phyloP scores from a whole-genome alignment of 768 basidiomycete species.

The Tricholoma furcatifolium region DNA sequence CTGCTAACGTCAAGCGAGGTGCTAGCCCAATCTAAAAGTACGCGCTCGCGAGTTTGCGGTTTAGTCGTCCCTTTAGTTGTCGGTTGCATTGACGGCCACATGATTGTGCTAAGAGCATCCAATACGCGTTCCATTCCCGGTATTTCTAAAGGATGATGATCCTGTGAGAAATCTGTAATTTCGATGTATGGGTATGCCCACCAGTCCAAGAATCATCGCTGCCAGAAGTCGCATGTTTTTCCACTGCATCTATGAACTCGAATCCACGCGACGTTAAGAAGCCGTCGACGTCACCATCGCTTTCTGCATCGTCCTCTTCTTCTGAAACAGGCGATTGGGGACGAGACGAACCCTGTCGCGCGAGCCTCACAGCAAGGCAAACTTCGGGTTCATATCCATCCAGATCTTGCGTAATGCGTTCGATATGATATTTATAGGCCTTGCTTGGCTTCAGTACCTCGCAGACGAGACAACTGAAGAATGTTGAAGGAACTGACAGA shows the following conservation, averaged over 20 bases:
- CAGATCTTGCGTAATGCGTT: conserved; percentile 46
- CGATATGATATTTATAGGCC: conserved; percentile 60
- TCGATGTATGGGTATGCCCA: conserved; percentile 18
- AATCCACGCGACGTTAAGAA: conserved; percentile 71
- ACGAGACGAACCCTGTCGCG: conserved; percentile 13
- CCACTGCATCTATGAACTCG: conserved; percentile 68
- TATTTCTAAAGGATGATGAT: conserved; percentile 35
- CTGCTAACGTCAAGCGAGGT: conserved; percentile 35
- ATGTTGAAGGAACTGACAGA: conserved; percentile 29
- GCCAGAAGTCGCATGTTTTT: conserved; percentile 12
- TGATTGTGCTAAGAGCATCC: conserved; percentile 81
- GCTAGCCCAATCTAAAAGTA: conserved; percentile 42
- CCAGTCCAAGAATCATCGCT: conserved; percentile 20
- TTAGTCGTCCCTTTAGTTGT: conserved; percentile 22
- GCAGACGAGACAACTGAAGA: conserved; percentile 8
- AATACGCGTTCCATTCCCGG: conserved; percentile 63
- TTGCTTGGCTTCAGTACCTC: conserved; percentile 27
- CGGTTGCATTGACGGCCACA: conserved; percentile 81
- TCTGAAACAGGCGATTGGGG: conserved; percentile 1
- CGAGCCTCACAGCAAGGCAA: conserved; percentile 61
- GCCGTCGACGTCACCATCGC: conserved; percentile 58
- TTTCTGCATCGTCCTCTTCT: conserved; percentile 31
- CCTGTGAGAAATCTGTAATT: neutral
- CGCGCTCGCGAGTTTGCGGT: conserved; percentile 26
- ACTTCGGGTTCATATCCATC: conserved; percentile 66